phyloP scores from a whole-genome alignment of 495 filamentous ascomycete genomes.

The Melanomma pulvis-pyrius region DNA sequence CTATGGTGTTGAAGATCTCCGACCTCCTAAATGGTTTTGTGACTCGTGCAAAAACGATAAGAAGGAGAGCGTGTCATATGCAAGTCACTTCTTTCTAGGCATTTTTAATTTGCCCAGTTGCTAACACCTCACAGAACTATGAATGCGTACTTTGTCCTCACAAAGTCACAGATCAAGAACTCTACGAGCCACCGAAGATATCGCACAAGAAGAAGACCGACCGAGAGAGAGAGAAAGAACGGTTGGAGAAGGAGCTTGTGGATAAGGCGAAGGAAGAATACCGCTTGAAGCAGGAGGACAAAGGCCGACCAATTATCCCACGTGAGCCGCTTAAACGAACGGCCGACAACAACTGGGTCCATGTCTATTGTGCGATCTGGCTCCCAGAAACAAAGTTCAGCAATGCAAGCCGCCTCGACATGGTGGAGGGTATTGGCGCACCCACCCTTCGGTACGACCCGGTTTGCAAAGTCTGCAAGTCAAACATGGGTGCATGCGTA shows the following conservation, averaged over 20 bases:
- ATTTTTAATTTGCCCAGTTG: neutral
- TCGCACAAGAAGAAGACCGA: conserved; percentile 93
- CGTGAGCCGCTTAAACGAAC: conserved; percentile 93
- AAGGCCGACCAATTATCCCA: conserved; percentile 77
- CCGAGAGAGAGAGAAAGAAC: conserved; percentile 85
- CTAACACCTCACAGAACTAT: conserved; percentile 64
- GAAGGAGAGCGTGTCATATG: conserved; percentile 80
- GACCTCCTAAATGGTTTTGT: conserved; percentile 86
- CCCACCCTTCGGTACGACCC: conserved; percentile 70
- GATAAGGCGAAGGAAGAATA: conserved; percentile 74
- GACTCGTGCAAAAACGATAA: conserved; percentile 96
- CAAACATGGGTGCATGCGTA: conserved; percentile 72
- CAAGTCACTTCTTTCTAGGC: conserved; percentile 50
- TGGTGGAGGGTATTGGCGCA: conserved; percentile 83
- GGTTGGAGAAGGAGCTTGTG: conserved; percentile 78
- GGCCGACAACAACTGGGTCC: conserved; percentile 96
- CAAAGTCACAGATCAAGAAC: conserved; percentile 71
- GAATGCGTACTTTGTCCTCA: conserved; percentile 91
- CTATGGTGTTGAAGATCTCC: conserved; percentile 77
- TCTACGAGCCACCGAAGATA: conserved; percentile 80
- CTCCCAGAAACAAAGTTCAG: conserved; percentile 90
- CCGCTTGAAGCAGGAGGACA: conserved; percentile 76
- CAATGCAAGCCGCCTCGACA: conserved; percentile 74
- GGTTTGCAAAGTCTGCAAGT: conserved; percentile 85
- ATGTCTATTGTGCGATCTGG: conserved; percentile 89